phyloP scores from a whole-genome alignment of 2,329 filamentous ascomycete species.

The Pseudogymnoascus sp. region DNA sequence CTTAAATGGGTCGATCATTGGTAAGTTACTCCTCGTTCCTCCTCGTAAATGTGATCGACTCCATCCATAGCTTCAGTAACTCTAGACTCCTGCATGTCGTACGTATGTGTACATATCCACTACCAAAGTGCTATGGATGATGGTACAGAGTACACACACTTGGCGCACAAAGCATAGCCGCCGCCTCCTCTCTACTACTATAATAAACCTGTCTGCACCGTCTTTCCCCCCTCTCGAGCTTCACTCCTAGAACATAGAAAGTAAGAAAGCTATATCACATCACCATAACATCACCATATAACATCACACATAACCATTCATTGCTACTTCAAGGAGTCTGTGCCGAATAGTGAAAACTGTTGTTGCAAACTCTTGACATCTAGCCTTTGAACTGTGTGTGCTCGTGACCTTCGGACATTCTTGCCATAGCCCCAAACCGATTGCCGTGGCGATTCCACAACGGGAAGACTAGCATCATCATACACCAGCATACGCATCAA shows the following conservation, averaged over 20 bases:
- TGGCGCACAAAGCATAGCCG: not conserved
- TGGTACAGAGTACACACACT: not conserved
- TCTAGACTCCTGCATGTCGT: not conserved
- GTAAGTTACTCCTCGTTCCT: not conserved
- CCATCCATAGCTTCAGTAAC: not conserved
- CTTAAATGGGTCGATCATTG: not conserved
- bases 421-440: not conserved
- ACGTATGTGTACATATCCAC: not conserved
- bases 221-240: not conserved
- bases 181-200: not conserved
- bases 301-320: not conserved
- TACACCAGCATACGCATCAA: not conserved
- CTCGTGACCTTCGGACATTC: not conserved
- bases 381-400: conserved; percentile 3
- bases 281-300: not conserved
- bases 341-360: not conserved
- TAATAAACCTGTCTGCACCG: not conserved
- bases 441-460: conserved; percentile 1
- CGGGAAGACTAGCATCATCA: not conserved
- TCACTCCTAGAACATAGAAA: conserved; percentile 1
- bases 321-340: not conserved
- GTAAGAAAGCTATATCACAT: not conserved
- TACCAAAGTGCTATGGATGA: too few relatives aligned
- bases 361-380: not conserved
- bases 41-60: not conserved